A percentile compares a stretch with the other conserved stretches of the same genome.
Conservation (phyloP, 495 filamentous ascomycete genomes). For the Rostrohypoxylon terebratum region DNA sequence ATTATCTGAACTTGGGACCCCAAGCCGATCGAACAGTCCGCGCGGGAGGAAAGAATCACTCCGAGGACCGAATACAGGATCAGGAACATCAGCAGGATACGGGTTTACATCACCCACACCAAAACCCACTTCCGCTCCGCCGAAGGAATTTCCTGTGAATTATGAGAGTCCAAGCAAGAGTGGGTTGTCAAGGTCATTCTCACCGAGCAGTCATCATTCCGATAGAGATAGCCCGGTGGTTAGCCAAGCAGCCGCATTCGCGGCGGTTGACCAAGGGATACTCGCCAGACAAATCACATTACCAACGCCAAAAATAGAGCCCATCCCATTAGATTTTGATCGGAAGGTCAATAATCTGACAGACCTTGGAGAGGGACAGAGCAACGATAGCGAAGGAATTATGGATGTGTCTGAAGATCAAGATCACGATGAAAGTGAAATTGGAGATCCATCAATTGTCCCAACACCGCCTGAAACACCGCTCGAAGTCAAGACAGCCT, state of each 20-base stretch:
- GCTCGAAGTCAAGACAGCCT: slow-evolving; percentile 64
- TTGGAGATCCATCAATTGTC: slow-evolving; percentile 45
- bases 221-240: slow-evolving; percentile 48
- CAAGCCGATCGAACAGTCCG: slow-evolving; percentile 62
- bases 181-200: slow-evolving; percentile 52
- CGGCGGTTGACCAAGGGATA: slow-evolving; percentile 66
- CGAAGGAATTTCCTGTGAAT: slow-evolving; percentile 47
- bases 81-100: slow-evolving; percentile 36
- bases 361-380: slow-evolving; percentile 41
- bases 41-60: slow-evolving; percentile 58
- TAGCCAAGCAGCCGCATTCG: slow-evolving; percentile 62
- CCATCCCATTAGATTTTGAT: slow-evolving; percentile 56
- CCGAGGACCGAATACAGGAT: slow-evolving; percentile 44
- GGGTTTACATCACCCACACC: slow-evolving; percentile 48
- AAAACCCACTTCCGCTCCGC: slow-evolving; percentile 48
- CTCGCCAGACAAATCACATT: slow-evolving; percentile 60
- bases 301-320: slow-evolving; percentile 48
- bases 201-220: slow-evolving; percentile 50
- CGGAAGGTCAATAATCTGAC: slow-evolving; percentile 38
- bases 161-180: slow-evolving; percentile 48
- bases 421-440: slow-evolving; percentile 57
- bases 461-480: slow-evolving; percentile 42
- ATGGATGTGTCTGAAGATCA: slow-evolving; percentile 48
- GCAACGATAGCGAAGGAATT: slow-evolving; percentile 28
- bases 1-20: slow-evolving; percentile 63